Percentiles rank a stretch among this genome's conserved stretches.
These are phyloP conservation scores for Nicotiana noctiflora DNA, from an alignment of 257 asterid genomes.

Conservation along the genomic window DNA sequence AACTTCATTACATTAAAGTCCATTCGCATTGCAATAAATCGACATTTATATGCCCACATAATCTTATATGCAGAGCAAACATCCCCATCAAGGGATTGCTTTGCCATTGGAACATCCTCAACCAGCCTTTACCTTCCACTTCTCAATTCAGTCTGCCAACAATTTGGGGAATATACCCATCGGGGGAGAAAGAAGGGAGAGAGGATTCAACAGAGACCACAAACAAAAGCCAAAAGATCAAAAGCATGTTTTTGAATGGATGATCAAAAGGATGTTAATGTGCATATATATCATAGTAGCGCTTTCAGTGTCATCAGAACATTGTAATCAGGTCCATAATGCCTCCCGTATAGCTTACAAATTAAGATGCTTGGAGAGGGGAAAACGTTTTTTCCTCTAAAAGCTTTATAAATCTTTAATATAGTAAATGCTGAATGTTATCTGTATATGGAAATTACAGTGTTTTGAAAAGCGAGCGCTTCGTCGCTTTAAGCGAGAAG, in stretches of 20 bases:
- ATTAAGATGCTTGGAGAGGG: neutral
- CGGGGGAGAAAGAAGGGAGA: neutral
- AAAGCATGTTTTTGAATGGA: neutral
- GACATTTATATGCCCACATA: neutral
- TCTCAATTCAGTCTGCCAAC: neutral
- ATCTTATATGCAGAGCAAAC: neutral
- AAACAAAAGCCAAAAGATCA: neutral
- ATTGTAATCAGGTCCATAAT: neutral
- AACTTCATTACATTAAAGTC: neutral
- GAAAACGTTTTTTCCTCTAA: neutral
- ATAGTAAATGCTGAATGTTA: neutral
- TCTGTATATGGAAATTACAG: neutral
- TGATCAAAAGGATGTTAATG: neutral
- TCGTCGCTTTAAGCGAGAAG: too few relatives aligned
- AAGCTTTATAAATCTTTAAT: neutral
- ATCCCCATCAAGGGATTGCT: neutral
- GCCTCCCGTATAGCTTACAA: neutral
- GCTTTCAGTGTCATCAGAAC: neutral
- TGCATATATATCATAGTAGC: neutral
- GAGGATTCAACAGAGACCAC: neutral
- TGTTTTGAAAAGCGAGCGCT: too few relatives aligned
- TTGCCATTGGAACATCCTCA: neutral
- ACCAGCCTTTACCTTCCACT: neutral
- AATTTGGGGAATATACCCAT: neutral
- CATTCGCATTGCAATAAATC: neutral